A percentile compares a stretch with the other conserved stretches of the same genome.
These are phyloP conservation scores for Lipomyces chichibuensis DNA, from an alignment of 805 yeast species.

Conservation along the genomic window DNA sequence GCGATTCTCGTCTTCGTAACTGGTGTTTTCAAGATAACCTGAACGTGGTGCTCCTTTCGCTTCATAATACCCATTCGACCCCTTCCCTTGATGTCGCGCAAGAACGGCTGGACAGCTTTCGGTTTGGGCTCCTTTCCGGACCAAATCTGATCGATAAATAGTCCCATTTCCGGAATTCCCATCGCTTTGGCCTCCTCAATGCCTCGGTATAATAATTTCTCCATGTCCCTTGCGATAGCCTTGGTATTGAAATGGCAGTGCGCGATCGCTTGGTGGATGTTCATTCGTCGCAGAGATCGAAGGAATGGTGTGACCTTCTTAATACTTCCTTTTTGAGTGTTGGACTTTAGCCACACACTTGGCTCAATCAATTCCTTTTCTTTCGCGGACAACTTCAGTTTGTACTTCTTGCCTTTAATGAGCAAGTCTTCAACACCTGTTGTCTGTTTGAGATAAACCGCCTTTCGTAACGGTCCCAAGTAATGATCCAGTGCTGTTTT, in stretches of 20 bases:
- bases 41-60: conserved; percentile 78
- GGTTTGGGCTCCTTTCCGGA: conserved; percentile 68
- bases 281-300: conserved; percentile 72
- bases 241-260: conserved; percentile 88
- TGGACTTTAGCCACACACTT: conserved; percentile 76
- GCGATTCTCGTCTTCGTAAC: conserved; percentile 63
- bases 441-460: conserved; percentile 28
- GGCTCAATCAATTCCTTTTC: conserved; percentile 87
- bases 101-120: conserved; percentile 62
- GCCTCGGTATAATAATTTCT: conserved; percentile 72
- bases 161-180: conserved; percentile 60
- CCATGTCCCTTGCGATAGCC: conserved; percentile 77
- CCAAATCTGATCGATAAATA: conserved; percentile 84
- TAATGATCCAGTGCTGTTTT: conserved; percentile 20
- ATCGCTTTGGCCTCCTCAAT: conserved; percentile 65
- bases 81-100: conserved; percentile 84
- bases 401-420: conserved; percentile 52
- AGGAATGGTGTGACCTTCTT: conserved; percentile 83
- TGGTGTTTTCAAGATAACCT: conserved; percentile 71
- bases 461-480: conserved; percentile 28
- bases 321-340: conserved; percentile 81
- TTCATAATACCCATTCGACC: conserved; percentile 81
- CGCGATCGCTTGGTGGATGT: conserved; percentile 78
- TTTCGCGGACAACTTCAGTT: conserved; percentile 58
- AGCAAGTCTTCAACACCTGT: conserved; percentile 26